These are phyloP conservation scores for Venturia asperata DNA, from an alignment of 2,329 filamentous ascomycete species.

Conservation along the genomic window DNA sequence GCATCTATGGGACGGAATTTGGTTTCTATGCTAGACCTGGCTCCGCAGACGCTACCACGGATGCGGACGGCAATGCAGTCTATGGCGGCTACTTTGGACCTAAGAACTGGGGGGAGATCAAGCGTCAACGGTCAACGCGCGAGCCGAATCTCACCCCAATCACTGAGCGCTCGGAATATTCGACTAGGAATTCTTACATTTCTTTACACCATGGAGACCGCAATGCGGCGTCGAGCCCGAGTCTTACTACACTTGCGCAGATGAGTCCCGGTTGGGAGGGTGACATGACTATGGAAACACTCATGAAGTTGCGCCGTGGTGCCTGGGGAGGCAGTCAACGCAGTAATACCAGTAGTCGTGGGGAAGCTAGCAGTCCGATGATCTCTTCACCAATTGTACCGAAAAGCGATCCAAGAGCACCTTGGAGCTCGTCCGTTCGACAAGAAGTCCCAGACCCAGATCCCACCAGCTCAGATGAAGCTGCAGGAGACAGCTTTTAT, in stretches of 20 bases:
- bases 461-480: background rate
- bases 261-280: conserved; percentile 43
- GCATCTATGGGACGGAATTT: conserved; percentile 94
- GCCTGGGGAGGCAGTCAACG: conserved; percentile 78
- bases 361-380: conserved; percentile 26
- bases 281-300: conserved; percentile 65
- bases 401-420: conserved; percentile 25
- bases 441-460: conserved; percentile 29
- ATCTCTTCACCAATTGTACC: conserved; percentile 33
- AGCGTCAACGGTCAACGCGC: conserved; percentile 33
- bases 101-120: conserved; percentile 32
- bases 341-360: conserved; percentile 42
- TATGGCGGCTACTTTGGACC: conserved; percentile 88
- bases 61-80: conserved; percentile 51
- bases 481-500: background rate
- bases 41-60: conserved; percentile 26
- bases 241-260: conserved; percentile 68
- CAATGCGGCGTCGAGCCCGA: conserved; percentile 57
- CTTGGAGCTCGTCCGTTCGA: conserved; percentile 25
- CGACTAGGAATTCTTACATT: conserved; percentile 85
- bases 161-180: conserved; percentile 92
- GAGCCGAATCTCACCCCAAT: conserved; percentile 95
- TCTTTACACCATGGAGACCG: conserved; percentile 21
- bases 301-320: conserved; percentile 64
- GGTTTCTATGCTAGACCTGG: conserved; percentile 70